Conservation (phyloP, 164 flowering plant species). For the Vitis rotundifolia region DNA sequence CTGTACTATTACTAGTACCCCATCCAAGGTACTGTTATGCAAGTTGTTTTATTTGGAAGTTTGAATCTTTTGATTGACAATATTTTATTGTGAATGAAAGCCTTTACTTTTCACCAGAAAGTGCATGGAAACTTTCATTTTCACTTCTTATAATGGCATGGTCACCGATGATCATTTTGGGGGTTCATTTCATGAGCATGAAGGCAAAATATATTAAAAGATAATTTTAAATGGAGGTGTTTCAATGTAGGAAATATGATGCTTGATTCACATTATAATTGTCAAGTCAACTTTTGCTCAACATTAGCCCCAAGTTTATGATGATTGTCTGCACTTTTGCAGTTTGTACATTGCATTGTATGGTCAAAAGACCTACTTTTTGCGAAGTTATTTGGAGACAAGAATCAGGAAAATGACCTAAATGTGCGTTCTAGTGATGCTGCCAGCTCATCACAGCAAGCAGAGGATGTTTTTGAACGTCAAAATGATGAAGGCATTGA, state of each 20-base stretch:
- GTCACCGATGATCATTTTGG: background rate
- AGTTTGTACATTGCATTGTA: slow-evolving; percentile 98
- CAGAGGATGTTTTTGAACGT: slow-evolving; percentile 79
- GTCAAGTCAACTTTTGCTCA: background rate
- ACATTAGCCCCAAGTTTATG: slow-evolving; percentile 9
- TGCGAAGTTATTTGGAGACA: slow-evolving; percentile 93
- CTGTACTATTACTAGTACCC: slow-evolving; percentile 98
- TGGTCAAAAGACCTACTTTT: slow-evolving; percentile 99
- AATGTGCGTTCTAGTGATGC: slow-evolving; percentile 80
- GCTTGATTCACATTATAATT: background rate
- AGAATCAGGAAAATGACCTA: slow-evolving; percentile 88
- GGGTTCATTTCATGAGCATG: background rate
- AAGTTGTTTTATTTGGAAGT: background rate
- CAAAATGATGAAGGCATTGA: slow-evolving; percentile 68
- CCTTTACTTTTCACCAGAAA: background rate
- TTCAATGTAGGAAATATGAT: background rate
- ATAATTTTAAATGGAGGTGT: background rate
- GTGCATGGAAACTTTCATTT: background rate
- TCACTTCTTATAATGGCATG: background rate
- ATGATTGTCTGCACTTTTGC: slow-evolving; percentile 30
- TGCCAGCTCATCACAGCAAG: slow-evolving; percentile 58
- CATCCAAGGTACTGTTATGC: slow-evolving; percentile 70
- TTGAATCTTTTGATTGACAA: background rate
- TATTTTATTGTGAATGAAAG: background rate
- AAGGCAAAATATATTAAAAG: background rate